Evolutionary conservation across 1,139 yeast species (phyloP), one percentile per base, ranked within the genome.

Genomic region (Hyphopichia wangnamkhiaoensis): DNA sequence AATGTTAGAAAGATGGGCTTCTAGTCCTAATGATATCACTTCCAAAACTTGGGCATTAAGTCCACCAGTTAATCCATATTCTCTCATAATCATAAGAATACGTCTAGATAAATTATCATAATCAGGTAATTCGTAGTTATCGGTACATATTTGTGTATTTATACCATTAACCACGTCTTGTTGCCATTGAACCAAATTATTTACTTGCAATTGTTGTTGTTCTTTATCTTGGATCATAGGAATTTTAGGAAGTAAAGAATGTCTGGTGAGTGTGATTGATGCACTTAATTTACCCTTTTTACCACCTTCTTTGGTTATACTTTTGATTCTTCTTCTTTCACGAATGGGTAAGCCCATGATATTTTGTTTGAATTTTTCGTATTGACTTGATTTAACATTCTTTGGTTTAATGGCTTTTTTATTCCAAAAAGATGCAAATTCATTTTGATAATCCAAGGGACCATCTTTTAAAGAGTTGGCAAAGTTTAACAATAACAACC

Each of bases 91-190:
- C 61, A 96, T 95, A 29, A 84, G 65, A 71, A 93, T 82, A 38
- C 93, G 74, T 26, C 82, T 71, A 37, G 80, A 77, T 37, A 94
- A 63, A 35, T 77, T 76, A 35, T 84, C 93, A 31, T 75, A 70
- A 50, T 93, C 98, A 0, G 98, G 98, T 12, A 93, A 63, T 47
- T 93, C 93, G 56, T 74, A 87, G 30, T 79, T 73, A 49, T 91
- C 96, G 1, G 89, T 73, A 1, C 94, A 77, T 29, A 93, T 69
- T 4, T 95, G 95, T 2, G 94, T 80, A 50, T 88, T 89, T 40
- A 89, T 79, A n/a, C 95, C 95, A 55, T 84, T 91, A 37, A 85
- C 78, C 19, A 93, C 90, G 58, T 94, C 98, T 59, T 90, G 96
- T 21, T 94, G 90, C 95, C 96, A 90, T 50, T 84, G 84, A 39